These are phyloP conservation scores for Haberlea rhodopensis DNA, from an alignment of 257 asterid species.

Conservation along the genomic window DNA sequence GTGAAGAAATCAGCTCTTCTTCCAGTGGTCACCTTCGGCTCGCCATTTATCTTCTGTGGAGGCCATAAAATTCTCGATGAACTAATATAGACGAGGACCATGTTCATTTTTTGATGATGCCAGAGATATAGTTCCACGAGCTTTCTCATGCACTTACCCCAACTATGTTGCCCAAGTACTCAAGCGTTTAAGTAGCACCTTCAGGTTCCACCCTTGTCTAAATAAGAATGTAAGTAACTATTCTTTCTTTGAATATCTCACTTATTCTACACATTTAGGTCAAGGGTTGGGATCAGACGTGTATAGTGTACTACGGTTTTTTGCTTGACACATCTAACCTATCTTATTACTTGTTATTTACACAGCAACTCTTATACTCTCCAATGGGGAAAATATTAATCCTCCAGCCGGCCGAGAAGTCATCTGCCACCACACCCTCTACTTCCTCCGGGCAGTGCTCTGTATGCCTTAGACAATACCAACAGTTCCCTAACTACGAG, in stretches of 20 bases:
- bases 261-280: no score
- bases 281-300: neutral
- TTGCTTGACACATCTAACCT: constrained; percentile 2
- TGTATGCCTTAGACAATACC: constrained; percentile 43
- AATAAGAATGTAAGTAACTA: constrained; percentile 59
- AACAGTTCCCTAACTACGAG: constrained; percentile 35
- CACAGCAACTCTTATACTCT: constrained; percentile 72
- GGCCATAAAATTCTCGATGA: constrained; percentile 61
- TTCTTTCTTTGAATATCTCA: constrained; percentile 1
- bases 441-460: constrained; percentile 65
- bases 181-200: constrained; percentile 61
- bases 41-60: constrained; percentile 83
- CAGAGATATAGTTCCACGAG: constrained; percentile 87
- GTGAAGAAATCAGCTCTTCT: constrained; percentile 51
- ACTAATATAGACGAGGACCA: constrained; percentile 63
- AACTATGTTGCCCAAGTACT: constrained; percentile 65
- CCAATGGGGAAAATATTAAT: constrained; percentile 82
- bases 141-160: constrained; percentile 87
- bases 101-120: constrained; percentile 79
- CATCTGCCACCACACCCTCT: constrained; percentile 77
- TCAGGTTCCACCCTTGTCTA: constrained; percentile 73
- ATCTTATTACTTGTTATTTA: neutral
- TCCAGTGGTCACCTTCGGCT: constrained; percentile 86
- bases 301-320: neutral
- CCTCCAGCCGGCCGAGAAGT: constrained; percentile 83